Evolutionary conservation across 805 yeast species (phyloP), one percentile per base, ranked within the genome.

Genomic region (Debaryomyces prosopidis): DNA sequence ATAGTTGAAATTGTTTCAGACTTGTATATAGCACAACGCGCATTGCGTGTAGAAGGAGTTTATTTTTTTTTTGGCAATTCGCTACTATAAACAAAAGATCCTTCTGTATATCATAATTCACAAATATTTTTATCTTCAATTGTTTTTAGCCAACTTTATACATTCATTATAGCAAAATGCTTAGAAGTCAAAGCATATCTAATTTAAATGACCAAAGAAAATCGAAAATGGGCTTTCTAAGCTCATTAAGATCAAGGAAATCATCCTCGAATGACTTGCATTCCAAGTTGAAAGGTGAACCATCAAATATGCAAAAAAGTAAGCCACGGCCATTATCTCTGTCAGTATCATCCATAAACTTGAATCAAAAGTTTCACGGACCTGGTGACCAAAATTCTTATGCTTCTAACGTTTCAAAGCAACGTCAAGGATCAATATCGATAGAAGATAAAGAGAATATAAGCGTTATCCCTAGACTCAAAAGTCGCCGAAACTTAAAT

Each of bases 121-220:
- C 14, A 31, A 18, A 30, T 16, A 17, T 31, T 37, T 17, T 26
- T 15, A 32, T n/a, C 17, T 20, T n/a, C 16, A 15, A 12, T 19
- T 20, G 10, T 20, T 23, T 31, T 19, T 20, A 7, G 11, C n/a
- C 10, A 26, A 16, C 10, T 30, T 30, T 9, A 11, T 30, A 30
- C 33, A 9, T 6, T 14, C 26, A 2, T 15, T 8, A 20, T n/a
- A 42, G 16, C 15, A 45, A 19, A 23, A 62, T 62, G 67, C 50
- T 62, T 31, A 54, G 65, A 40, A 61, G 66, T 40, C 65, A 59
- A 30, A 60, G 65, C 42, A 57, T 59, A 10, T 47, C 55, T 17
- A 58, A 58, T 44, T 42, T 62, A 5, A 49, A 50, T 36, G 65
- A 59, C n/a, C 53, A 47, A 32, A 49, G 47, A 42, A 49, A 52